Evolutionary conservation across 106 monocot species (phyloP).

Genomic region (Dendrobium catenatum): DNA sequence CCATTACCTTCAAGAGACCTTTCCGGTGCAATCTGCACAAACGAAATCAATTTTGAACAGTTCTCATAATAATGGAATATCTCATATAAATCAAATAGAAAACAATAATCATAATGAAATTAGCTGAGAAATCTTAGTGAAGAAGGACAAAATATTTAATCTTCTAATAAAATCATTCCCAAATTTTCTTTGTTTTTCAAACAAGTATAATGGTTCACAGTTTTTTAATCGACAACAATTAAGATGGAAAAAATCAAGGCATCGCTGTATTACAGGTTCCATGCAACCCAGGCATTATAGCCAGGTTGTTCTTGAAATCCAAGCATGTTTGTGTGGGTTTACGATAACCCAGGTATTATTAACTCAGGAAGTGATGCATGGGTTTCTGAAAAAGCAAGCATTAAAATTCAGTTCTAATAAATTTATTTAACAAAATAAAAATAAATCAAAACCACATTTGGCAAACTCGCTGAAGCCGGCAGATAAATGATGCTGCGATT

Average conservation of each 20-base stretch:
- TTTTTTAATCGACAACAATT: not conserved
- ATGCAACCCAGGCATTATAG: not conserved
- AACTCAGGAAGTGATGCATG: not conserved
- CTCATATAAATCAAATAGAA: no score
- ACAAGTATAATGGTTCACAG: not conserved
- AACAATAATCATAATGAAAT: no score
- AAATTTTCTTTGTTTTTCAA: no score
- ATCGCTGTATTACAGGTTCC: not conserved
- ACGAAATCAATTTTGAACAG: not conserved
- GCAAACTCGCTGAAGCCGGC: no score
- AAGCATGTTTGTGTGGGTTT: not conserved
- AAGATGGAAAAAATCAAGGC: not conserved
- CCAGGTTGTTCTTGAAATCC: not conserved
- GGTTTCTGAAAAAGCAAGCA: not conserved
- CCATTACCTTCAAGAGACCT: slow-evolving; percentile 6
- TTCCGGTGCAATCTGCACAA: slow-evolving; percentile 12
- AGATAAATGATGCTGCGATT: no score
- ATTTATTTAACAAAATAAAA: no score
- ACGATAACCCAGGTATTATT: not conserved
- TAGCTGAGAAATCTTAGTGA: no score
- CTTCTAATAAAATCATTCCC: no score
- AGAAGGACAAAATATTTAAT: no score
- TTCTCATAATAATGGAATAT: no score
- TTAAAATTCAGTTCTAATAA: not conserved
- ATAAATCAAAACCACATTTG: no score